A percentile compares a stretch with the other conserved stretches of the same genome.
phyloP scores from a whole-genome alignment of 257 asterid genomes.

The Ophiorrhiza pumila region DNA sequence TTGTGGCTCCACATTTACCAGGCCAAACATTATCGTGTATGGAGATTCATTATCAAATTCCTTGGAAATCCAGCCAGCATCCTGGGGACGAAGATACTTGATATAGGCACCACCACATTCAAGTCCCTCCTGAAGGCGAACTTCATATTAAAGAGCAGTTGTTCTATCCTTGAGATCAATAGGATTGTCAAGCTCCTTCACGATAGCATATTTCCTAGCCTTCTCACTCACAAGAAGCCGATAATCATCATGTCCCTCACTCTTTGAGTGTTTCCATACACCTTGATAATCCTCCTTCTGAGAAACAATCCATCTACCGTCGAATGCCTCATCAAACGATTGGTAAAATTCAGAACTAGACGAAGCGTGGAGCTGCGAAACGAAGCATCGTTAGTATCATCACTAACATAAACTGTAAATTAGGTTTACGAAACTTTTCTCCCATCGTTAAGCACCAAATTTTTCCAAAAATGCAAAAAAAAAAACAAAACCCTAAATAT shows the following conservation, averaged over 20 bases:
- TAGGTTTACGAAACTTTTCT: slow-evolving; percentile 46
- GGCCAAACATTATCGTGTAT: slow-evolving; percentile 97
- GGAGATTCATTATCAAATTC: slow-evolving; percentile 90
- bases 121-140: slow-evolving; percentile 87
- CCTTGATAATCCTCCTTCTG: slow-evolving; percentile 75
- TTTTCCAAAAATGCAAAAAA: too few relatives aligned
- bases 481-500: too few relatives aligned
- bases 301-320: slow-evolving; percentile 76
- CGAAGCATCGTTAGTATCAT: slow-evolving; percentile 44
- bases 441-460: slow-evolving; percentile 31
- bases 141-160: slow-evolving; percentile 78
- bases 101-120: slow-evolving; percentile 98
- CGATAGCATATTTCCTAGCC: slow-evolving; percentile 90
- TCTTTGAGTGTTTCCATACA: slow-evolving; percentile 85
- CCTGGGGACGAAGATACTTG: slow-evolving; percentile 93
- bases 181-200: slow-evolving; percentile 64
- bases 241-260: slow-evolving; percentile 90
- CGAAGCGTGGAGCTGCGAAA: slow-evolving; percentile 66
- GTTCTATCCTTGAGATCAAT: slow-evolving; percentile 69
- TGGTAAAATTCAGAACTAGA: slow-evolving; percentile 69
- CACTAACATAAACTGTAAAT: slow-evolving; percentile 40
- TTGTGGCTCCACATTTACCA: slow-evolving; percentile 89
- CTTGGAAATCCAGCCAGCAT: slow-evolving; percentile 77
- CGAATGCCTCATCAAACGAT: slow-evolving; percentile 76
- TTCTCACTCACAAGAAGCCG: slow-evolving; percentile 90